These are phyloP conservation scores for Phytophthora foliorum DNA, from an alignment of 352 stramenopile species.

Conservation along the genomic window DNA sequence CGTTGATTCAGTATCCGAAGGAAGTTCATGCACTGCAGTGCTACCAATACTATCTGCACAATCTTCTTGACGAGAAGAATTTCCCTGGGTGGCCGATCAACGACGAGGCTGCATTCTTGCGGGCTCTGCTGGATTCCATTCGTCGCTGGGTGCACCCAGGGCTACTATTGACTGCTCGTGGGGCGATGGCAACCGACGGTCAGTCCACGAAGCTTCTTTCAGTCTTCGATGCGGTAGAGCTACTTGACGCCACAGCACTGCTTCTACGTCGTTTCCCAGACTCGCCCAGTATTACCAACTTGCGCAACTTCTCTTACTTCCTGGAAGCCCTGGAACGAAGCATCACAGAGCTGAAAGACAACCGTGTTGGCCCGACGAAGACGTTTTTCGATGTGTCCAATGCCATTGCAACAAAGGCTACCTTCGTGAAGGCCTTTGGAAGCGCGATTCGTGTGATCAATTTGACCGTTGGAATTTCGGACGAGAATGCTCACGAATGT, in stretches of 20 bases:
- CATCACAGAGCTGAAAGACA: constrained; percentile 79
- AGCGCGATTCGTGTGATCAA: constrained; percentile 86
- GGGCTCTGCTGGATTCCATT: constrained; percentile 79
- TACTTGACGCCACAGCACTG: constrained; percentile 76
- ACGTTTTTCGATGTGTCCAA: constrained; percentile 66
- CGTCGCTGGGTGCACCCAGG: constrained; percentile 81
- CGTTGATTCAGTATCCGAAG: constrained; percentile 84
- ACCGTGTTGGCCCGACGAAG: constrained; percentile 44
- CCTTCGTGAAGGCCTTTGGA: constrained; percentile 73
- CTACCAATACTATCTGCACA: constrained; percentile 92
- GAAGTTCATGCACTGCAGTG: constrained; percentile 89
- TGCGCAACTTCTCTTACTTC: constrained; percentile 76
- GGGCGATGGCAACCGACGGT: constrained; percentile 49
- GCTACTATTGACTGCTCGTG: constrained; percentile 49
- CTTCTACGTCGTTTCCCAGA: constrained; percentile 82
- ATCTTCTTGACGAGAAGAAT: constrained; percentile 84
- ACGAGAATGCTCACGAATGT: constrained; percentile 81
- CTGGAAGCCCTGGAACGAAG: constrained; percentile 84
- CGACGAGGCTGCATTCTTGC: constrained; percentile 79
- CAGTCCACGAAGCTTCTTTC: constrained; percentile 72
- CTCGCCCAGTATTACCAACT: constrained; percentile 62
- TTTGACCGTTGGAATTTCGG: constrained; percentile 73
- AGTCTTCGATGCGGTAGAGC: constrained; percentile 76
- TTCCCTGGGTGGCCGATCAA: constrained; percentile 93
- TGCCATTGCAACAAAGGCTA: constrained; percentile 64